A percentile compares a stretch with the other conserved stretches of the same genome.
Evolutionary conservation across 192 early-diverging fungal genomes (phyloP).

Genomic region (Chytriomyces hyalinus): DNA sequence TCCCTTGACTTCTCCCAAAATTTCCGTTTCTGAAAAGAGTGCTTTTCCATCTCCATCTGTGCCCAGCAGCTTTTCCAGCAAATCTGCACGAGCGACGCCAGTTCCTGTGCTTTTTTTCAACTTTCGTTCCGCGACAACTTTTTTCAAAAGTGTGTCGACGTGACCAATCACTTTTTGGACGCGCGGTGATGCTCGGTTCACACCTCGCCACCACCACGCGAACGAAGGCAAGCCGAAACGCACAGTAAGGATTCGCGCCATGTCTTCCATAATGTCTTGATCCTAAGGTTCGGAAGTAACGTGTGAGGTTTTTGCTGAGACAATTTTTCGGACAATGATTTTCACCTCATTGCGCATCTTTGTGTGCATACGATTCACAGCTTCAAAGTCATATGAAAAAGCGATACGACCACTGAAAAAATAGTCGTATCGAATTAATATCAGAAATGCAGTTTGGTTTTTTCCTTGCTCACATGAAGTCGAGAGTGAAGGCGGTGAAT

Average conservation of each 20-base stretch:
- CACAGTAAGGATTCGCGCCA: background rate
- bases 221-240: slow-evolving; percentile 1
- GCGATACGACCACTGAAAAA: slow-evolving; percentile 16
- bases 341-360: too few relatives aligned
- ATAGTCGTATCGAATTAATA: too few relatives aligned
- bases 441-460: too few relatives aligned
- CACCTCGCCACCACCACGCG: background rate
- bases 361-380: background rate
- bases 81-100: slow-evolving; percentile 20
- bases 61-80: slow-evolving; percentile 47
- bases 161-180: background rate
- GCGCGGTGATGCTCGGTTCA: slow-evolving; percentile 10
- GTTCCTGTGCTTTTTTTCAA: background rate
- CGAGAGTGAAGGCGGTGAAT: slow-evolving; percentile 39
- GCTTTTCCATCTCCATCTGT: background rate
- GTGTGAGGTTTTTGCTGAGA: background rate
- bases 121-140: background rate
- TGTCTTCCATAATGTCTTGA: background rate
- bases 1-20: slow-evolving; percentile 46
- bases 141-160: background rate
- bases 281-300: background rate
- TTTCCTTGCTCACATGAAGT: slow-evolving; percentile 25
- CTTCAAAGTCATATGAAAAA: slow-evolving; percentile 40
- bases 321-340: too few relatives aligned
- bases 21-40: slow-evolving; percentile 46